Base-by-base conservation (phyloP, 2,329 filamentous ascomycete genomes). In the Madurella fahalii region DNA sequence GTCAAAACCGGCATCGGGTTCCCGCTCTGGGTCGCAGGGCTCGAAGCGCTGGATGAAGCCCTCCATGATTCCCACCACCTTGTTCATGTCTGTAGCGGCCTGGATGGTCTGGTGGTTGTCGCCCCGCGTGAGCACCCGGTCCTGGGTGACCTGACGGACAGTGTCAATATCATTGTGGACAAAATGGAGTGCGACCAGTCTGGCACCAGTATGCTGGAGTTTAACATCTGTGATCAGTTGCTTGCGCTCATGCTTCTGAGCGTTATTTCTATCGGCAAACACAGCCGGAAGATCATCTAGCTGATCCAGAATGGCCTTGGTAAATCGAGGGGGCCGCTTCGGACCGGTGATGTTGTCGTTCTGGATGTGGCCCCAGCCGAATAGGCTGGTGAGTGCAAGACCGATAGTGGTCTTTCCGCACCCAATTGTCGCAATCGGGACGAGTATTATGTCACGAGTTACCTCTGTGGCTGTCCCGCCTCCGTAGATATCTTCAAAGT, bases 91-190 rank as follows among this genome's bases (percentile, higher is more conserved):
- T 53, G 89, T 87, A 44, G 83, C 87, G 11, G 93, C 92, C 65
- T 94, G 91, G 56, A 99, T 97, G 0, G 94, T 99, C 72, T 99
- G 94, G 69, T 99, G 94, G 66, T 97, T 97, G 70, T 99, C 91
- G 13, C 94, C 94, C 18, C 94, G 87, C 5, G 83, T 80, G 17
- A 96, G 74, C 1, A 99, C 90, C 47, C 94, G 85, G 59, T 85
- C 80, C 54, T 83, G 85, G 1, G 91, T 95, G 25, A 93, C 78
- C 53, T 82, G 76, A 43, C 89, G 82, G 58, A 97, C 89, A 32
- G 82, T 77, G 47, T 88, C 80, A 8, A 94, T 81, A 60, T 90
- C 76, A 54, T 91, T 83, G 66, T 97, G 94, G 7, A 89, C 85
- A 66, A 92, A 99, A 65, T 97, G 87, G 12, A 99, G 76, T 18